Base-by-base conservation (phyloP, 495 filamentous ascomycete species). In the Podospora bellae-mahoneyi region DNA sequence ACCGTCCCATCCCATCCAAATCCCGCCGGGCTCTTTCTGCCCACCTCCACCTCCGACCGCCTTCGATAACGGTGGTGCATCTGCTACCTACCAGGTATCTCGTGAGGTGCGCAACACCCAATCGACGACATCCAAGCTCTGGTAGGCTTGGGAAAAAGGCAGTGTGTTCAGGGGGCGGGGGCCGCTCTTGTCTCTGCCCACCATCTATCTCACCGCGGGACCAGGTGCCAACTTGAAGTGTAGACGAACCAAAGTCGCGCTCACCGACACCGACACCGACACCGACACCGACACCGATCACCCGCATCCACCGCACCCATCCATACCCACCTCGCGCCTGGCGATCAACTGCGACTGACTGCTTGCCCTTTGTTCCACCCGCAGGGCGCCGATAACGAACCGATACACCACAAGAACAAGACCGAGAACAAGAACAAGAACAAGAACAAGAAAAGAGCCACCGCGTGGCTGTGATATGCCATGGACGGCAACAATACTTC, bases 401-500 rank as follows among this genome's bases (percentile, higher is more conserved):
- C 20, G 30, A 26, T 32, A 28, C 19, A 5, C 34, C 26, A 6
- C 28, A 54, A 10, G 23, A 13, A 30, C 5, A 65, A 19, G n/a
- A 34, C 20, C 55, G 56, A 27, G 39, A 64, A 39, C 32, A 67
- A n/a, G 27, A 69, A 54, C 64, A 32, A 61, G 61, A 68, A 54
- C 69, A 64, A 73, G n/a, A 64, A 71, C 57, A 62, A 27, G 64
- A 44, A 23, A 62, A 27, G 44, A 69, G 32, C 6, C 34, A 39
- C 66, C 48, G n/a, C 62, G 68, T 57, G 66, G 71, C 26, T 64
- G 68, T 83, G 77, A 72, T 74, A 82, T 84, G 82, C 74, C 77
- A 86, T 86, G 85, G 85, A 84, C 64, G 39, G 39, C 39, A 48
- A 48, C 39, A 78, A 75, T 76, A 84, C 90, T 23, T 89, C 90